Conservation (phyloP, 768 basidiomycete genomes). For the Kwoniella mangroviensis region DNA sequence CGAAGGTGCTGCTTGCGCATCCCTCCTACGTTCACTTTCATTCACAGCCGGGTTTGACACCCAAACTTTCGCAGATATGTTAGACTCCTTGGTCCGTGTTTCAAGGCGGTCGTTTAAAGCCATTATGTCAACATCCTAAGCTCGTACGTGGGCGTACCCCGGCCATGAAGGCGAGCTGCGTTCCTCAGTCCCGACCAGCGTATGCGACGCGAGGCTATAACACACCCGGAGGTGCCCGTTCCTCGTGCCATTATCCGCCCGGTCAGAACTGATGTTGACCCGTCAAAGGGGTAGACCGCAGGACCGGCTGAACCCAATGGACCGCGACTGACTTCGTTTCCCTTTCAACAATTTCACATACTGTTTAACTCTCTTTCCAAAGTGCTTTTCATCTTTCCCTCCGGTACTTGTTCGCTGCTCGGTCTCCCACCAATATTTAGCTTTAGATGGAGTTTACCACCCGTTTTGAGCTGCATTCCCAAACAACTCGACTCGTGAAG, state of each 20-base stretch:
- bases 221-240: constrained; percentile 69
- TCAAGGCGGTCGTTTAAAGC: constrained; percentile 81
- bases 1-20: constrained; percentile 27
- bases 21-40: constrained; percentile 73
- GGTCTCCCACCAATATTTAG: constrained; percentile 81
- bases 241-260: constrained; percentile 65
- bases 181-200: constrained; percentile 67
- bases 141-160: constrained; percentile 65
- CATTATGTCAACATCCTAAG: constrained; percentile 78
- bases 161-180: constrained; percentile 66
- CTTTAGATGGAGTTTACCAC: constrained; percentile 85
- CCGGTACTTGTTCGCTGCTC: constrained; percentile 82
- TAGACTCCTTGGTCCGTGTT: constrained; percentile 87
- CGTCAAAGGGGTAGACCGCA: constrained; percentile 67
- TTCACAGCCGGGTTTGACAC: constrained; percentile 72
- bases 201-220: constrained; percentile 68
- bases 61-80: constrained; percentile 79
- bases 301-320: constrained; percentile 64
- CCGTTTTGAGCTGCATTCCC: constrained; percentile 82
- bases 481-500: constrained; percentile 83
- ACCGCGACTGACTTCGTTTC: constrained; percentile 76
- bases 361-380: constrained; percentile 80
- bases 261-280: constrained; percentile 73
- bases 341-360: constrained; percentile 81
- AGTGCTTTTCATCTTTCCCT: constrained; percentile 83